Evolutionary conservation across 116 monocot species (phyloP).

Genomic region (Cymodocea nodosa): DNA sequence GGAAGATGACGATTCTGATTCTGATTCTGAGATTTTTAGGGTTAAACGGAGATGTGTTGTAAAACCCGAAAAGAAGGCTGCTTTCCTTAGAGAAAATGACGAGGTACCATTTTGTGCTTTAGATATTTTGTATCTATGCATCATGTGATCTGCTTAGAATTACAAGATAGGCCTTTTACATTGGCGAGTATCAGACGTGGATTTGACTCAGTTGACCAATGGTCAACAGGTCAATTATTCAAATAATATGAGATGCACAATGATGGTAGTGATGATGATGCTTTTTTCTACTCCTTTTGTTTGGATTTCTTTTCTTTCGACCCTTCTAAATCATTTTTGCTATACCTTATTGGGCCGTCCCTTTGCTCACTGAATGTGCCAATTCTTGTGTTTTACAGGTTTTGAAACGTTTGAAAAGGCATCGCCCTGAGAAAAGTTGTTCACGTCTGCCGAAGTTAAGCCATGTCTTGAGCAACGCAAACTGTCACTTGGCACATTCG

Average conservation of each 20-base stretch:
- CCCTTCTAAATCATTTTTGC: no score
- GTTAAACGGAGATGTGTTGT: slow-evolving; percentile 33
- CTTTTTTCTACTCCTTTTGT: no score
- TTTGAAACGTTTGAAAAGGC: slow-evolving; percentile 6
- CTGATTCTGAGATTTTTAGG: slow-evolving; percentile 55
- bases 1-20: slow-evolving; percentile 47
- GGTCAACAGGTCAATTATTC: no score
- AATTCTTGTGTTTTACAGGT: neutral
- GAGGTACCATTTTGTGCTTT: slow-evolving; percentile 2
- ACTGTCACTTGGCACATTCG: neutral
- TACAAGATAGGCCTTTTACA: neutral
- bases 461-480: neutral
- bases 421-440: neutral
- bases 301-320: no score
- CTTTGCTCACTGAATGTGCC: no score
- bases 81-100: neutral
- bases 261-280: no score
- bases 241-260: no score
- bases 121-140: neutral
- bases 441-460: no score
- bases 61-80: slow-evolving; percentile 19
- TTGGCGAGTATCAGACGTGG: neutral
- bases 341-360: no score
- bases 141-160: neutral
- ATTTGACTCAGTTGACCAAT: neutral